Evolutionary conservation across 495 filamentous ascomycete species (phyloP), one percentile per base, ranked within the genome.

Genomic region (Penicillium simplicissimum): DNA sequence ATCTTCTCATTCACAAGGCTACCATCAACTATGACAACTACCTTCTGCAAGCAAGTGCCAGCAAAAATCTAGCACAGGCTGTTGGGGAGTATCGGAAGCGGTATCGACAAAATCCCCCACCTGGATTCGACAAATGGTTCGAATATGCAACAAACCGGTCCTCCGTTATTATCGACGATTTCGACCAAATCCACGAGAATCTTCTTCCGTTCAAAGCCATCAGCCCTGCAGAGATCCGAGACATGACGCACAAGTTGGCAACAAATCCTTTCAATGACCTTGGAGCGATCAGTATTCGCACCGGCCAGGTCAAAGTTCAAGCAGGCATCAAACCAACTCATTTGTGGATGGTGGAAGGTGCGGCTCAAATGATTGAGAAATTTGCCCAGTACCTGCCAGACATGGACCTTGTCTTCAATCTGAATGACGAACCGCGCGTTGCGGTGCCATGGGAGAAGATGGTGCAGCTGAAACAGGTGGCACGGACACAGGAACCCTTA

Each of bases 391-490:
- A 88, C 64, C 80, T 96, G 6, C 91, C 90, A 1, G 84, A 91
- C 55, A 91, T 96, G 89, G 88, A 91, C 60, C 74, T 96, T 37
- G 87, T 88, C 0, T 87, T 96, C 74, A 96, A 95, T 69, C 66
- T 92, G 25, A 85, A 90, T 45, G 89, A 93, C 64, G 83, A 90
- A 63, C 90, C 91, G n/a, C 81, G 90, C 14, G 82, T 93, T 6
- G 79, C 91, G 2, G 85, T 90, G 1, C 87, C 90, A 3, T 89
- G 86, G 81, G 82, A 87, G 55, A 82, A 84, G 15, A 70, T 82
- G 10, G 57, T 76, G 7, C 63, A 67, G 8, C 63, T 84, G 21
- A 78, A 67, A 45, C 68, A 71, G 17, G 67, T 67, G 21, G 82
- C 76, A 33, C 73, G 55, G 40, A 55, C 69, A 49, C 63, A 70